Evolutionary conservation across 2,329 filamentous ascomycete genomes (phyloP).

Genomic region (Endocalyx cinctus): DNA sequence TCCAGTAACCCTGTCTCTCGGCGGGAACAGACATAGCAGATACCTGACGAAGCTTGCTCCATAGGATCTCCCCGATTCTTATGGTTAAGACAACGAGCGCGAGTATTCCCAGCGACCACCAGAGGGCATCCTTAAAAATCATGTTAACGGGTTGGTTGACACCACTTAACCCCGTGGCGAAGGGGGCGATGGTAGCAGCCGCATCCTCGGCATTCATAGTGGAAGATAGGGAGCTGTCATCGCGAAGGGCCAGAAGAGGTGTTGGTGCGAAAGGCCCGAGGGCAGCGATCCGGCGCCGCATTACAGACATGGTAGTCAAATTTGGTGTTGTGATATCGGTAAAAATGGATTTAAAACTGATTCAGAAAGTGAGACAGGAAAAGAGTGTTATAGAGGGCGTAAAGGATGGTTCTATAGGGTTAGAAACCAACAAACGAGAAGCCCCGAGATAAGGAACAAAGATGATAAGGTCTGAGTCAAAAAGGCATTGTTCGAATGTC

Average conservation of each 20-base stretch:
- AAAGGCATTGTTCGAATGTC: too few species aligned
- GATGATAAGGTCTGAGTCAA: too few species aligned
- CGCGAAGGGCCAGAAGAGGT: slow-evolving; percentile 21
- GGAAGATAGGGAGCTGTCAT: slow-evolving; percentile 6
- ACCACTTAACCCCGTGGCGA: slow-evolving; percentile 51
- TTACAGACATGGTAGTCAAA: slow-evolving; percentile 21
- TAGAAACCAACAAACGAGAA: too few species aligned
- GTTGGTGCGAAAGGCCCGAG: slow-evolving; percentile 21
- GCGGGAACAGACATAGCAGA: slow-evolving; percentile 51
- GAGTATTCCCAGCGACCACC: slow-evolving; percentile 56
- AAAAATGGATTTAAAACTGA: too few species aligned
- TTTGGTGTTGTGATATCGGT: slow-evolving; percentile 6
- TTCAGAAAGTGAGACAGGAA: too few species aligned
- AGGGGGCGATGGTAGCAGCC: slow-evolving; percentile 49
- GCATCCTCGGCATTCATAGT: slow-evolving; percentile 13
- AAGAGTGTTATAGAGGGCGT: too few species aligned
- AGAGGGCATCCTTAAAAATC: slow-evolving; percentile 52
- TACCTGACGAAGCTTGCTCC: slow-evolving; percentile 54
- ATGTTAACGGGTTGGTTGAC: slow-evolving; percentile 57
- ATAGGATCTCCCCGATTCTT: slow-evolving; percentile 49
- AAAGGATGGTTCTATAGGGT: too few species aligned
- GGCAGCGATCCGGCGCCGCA: slow-evolving; percentile 29
- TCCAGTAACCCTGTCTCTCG: slow-evolving; percentile 56
- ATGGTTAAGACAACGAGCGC: slow-evolving; percentile 49
- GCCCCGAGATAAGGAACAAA: too few species aligned